phyloP scores from a whole-genome alignment of 1,284 basidiomycete species.

The Ganoderma meredithae region DNA sequence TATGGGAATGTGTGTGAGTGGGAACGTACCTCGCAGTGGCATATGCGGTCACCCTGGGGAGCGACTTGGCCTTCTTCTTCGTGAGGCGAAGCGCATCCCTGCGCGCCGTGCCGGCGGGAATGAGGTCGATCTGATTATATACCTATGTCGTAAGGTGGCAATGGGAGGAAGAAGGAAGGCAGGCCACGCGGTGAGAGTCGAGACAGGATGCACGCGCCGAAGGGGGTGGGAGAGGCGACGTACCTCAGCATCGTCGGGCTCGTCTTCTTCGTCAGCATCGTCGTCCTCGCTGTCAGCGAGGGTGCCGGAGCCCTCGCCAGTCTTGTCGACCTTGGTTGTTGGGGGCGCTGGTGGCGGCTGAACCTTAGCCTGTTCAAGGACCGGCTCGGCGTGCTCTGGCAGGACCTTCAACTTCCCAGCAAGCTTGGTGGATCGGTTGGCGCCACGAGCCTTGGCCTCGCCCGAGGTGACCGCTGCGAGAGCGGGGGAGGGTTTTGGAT shows the following conservation, averaged over 20 bases:
- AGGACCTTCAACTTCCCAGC: constrained; percentile 92
- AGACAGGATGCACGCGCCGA: constrained; percentile 7
- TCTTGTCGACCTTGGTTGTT: constrained; percentile 47
- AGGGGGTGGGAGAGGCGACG: constrained; percentile 32
- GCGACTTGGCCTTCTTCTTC: constrained; percentile 92
- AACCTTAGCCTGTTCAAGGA: constrained; percentile 40
- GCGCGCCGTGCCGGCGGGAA: constrained; percentile 93
- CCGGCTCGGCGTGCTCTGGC: constrained; percentile 85
- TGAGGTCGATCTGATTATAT: constrained; percentile 90
- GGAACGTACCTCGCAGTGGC: constrained; percentile 85
- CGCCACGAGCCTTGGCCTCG: constrained; percentile 68
- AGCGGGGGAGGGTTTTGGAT: constrained; percentile 20
- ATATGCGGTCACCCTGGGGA: constrained; percentile 96
- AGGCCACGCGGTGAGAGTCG: constrained; percentile 16
- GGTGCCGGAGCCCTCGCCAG: constrained; percentile 50
- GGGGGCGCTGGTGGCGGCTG: constrained; percentile 39
- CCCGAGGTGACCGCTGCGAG: constrained; percentile 22
- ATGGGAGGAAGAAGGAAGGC: constrained; percentile 1
- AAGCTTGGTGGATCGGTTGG: constrained; percentile 87
- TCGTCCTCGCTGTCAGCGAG: constrained; percentile 77
- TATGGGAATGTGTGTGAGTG: neutral
- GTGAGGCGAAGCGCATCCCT: constrained; percentile 90
- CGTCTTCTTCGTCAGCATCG: constrained; percentile 77
- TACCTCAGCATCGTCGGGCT: constrained; percentile 70
- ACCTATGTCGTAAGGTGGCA: constrained; percentile 54